These are phyloP conservation scores for Talaromyces funiculosus DNA, from an alignment of 2,329 filamentous ascomycete genomes.

Conservation along the genomic window DNA sequence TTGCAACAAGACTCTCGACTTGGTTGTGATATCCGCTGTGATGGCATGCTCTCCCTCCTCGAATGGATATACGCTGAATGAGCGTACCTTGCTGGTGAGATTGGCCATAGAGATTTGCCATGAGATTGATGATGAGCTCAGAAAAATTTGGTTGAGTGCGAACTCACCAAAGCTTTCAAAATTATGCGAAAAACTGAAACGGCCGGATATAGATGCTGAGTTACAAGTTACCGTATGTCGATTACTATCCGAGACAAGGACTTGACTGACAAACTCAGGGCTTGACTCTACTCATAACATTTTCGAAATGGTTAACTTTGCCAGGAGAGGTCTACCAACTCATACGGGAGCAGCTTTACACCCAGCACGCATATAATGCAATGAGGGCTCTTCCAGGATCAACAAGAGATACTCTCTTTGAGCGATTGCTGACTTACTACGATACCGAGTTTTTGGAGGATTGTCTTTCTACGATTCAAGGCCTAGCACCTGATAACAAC, in stretches of 20 bases:
- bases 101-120: conserved; percentile 33
- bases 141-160: conserved; percentile 28
- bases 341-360: conserved; percentile 23
- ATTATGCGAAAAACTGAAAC: conserved; percentile 33
- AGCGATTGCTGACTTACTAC: conserved; percentile 31
- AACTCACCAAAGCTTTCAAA: conserved; percentile 33
- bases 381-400: conserved; percentile 21
- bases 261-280: conserved; percentile 22
- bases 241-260: background rate
- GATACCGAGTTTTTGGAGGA: conserved; percentile 16
- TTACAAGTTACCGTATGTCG: conserved; percentile 31
- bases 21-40: conserved; percentile 37
- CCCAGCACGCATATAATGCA: conserved; percentile 19
- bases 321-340: conserved; percentile 24
- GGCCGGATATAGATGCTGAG: conserved; percentile 23
- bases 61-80: conserved; percentile 20
- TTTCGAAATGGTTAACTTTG: conserved; percentile 21
- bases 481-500: conserved; percentile 14
- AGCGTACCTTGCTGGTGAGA: conserved; percentile 31
- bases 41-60: conserved; percentile 36
- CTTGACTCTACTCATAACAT: conserved; percentile 25
- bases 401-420: conserved; percentile 26
- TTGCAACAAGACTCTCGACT: conserved; percentile 36
- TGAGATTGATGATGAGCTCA: conserved; percentile 29
- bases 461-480: background rate